Evolutionary conservation across 306 rosid genomes (phyloP).

Genomic region (Quercus agrifolia): DNA sequence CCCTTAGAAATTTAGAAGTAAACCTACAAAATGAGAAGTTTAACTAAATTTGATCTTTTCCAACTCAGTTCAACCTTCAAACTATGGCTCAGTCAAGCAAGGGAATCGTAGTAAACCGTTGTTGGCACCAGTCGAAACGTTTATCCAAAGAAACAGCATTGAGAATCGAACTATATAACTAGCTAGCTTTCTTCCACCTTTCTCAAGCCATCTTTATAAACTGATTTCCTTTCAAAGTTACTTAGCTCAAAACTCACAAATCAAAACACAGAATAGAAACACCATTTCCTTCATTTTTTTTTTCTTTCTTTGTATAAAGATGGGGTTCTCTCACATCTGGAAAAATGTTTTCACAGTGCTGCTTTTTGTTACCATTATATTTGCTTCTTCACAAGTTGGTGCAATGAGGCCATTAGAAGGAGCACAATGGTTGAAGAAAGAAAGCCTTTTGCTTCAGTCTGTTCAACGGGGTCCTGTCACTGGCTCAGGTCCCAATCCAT

Average conservation of each 20-base stretch:
- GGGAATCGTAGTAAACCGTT: not conserved
- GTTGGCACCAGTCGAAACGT: not conserved
- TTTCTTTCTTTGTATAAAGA: not conserved
- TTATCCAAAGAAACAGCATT: not conserved
- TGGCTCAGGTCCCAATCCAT: conserved; percentile 14
- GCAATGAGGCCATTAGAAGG: conserved; percentile 7
- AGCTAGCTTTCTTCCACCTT: not conserved
- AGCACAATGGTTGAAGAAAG: conserved; percentile 21
- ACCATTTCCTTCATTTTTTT: not conserved
- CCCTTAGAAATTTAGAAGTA: too few relatives aligned
- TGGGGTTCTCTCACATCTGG: conserved; percentile 21
- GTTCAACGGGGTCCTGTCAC: conserved; percentile 6
- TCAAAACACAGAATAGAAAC: not conserved
- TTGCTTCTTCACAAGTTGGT: conserved; percentile 11
- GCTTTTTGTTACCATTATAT: conserved; percentile 10
- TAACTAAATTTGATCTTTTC: not conserved
- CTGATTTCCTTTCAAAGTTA: not conserved
- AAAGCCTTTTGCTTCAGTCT: conserved; percentile 4
- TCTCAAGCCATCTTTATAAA: not conserved
- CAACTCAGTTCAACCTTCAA: conserved; percentile 22
- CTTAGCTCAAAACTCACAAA: not conserved
- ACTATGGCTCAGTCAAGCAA: conserved; percentile 23
- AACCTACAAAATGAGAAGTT: too few relatives aligned
- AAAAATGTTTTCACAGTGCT: conserved; percentile 2
- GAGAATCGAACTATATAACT: not conserved